Evolutionary conservation across 2,329 filamentous ascomycete species (phyloP).

Genomic region (Trichoderma sp.): DNA sequence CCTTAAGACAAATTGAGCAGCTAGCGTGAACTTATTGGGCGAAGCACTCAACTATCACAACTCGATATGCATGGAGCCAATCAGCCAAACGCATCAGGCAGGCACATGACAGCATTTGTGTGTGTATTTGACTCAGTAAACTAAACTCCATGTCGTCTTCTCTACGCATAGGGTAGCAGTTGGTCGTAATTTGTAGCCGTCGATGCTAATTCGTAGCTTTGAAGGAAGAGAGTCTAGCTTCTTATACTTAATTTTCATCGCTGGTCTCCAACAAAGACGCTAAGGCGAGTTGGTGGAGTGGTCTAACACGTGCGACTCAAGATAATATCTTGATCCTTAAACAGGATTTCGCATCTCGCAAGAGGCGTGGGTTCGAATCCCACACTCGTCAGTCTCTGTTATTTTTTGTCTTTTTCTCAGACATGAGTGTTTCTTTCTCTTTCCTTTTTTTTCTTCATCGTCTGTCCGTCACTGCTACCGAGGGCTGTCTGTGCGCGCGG

Average conservation of each 20-base stretch:
- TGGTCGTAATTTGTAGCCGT: background rate
- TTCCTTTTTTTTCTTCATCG: background rate
- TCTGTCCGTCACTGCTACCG: background rate
- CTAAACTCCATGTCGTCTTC: background rate
- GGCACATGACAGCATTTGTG: no score
- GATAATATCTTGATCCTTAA: constrained; percentile 25
- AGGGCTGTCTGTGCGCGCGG: background rate
- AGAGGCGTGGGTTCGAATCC: constrained; percentile 29
- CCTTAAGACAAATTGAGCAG: no score
- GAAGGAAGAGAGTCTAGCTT: background rate
- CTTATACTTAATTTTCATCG: background rate
- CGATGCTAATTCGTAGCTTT: background rate
- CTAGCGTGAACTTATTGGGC: no score
- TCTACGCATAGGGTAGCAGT: background rate
- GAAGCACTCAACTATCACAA: no score
- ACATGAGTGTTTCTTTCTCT: no score
- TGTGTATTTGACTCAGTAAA: no score
- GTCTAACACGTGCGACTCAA: constrained; percentile 29
- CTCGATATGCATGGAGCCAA: no score
- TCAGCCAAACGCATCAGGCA: no score
- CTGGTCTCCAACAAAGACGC: constrained; percentile 12
- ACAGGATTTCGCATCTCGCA: constrained; percentile 29
- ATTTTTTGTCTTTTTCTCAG: background rate
- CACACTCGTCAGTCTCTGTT: constrained; percentile 24
- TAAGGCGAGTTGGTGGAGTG: constrained; percentile 29